Conservation (phyloP, 148 eudicot genomes). For the Tetragonia tetragonoides region DNA sequence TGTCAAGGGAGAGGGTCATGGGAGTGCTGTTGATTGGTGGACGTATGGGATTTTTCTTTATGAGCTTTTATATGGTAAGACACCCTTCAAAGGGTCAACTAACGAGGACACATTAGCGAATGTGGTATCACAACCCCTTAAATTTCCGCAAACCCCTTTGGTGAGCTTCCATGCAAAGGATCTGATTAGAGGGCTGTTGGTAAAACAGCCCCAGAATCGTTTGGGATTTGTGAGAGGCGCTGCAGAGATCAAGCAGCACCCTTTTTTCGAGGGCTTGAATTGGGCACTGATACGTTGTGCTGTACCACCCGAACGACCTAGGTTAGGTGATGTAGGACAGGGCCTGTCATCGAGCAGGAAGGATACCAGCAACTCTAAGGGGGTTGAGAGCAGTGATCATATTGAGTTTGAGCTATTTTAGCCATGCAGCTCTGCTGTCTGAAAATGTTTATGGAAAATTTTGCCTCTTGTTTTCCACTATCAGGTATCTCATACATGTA, state of each 20-base stretch:
- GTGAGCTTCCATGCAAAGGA: constrained; percentile 68
- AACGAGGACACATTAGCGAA: constrained; percentile 68
- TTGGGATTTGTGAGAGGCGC: constrained; percentile 73
- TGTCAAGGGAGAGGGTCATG: constrained; percentile 85
- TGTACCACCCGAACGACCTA: constrained; percentile 68
- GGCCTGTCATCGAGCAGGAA: constrained; percentile 25
- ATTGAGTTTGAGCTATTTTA: constrained; percentile 60
- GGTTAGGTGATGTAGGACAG: constrained; percentile 29
- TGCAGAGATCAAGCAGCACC: constrained; percentile 69
- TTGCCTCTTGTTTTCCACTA: constrained; percentile 11
- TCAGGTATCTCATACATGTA: constrained; percentile 21
- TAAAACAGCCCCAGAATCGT: constrained; percentile 62
- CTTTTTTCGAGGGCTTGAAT: constrained; percentile 72
- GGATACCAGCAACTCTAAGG: constrained; percentile 18
- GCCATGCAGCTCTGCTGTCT: not conserved
- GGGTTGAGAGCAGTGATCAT: constrained; percentile 26
- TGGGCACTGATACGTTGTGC: constrained; percentile 82
- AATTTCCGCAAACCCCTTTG: constrained; percentile 52
- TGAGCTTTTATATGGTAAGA: constrained; percentile 73
- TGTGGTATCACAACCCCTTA: constrained; percentile 51
- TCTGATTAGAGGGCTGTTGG: constrained; percentile 55
- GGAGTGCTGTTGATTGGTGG: constrained; percentile 98
- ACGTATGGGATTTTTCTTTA: constrained; percentile 68
- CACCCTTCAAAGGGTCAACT: constrained; percentile 72
- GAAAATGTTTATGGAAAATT: not conserved